Evolutionary conservation across 2,329 filamentous ascomycete species (phyloP).

Genomic region (Exophiala aquamarina): DNA sequence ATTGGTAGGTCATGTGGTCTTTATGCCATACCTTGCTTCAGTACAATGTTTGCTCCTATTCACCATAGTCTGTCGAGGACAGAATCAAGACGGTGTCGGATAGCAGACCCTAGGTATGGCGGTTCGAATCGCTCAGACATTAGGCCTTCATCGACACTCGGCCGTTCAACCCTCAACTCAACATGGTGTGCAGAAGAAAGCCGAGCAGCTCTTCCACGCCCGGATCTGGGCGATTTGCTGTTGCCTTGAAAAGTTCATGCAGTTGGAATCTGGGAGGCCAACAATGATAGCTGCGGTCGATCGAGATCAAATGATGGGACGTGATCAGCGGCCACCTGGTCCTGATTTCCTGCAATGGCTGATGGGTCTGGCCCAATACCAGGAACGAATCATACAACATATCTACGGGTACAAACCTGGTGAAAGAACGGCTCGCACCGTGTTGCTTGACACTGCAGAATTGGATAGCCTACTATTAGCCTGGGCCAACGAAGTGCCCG

Average conservation of each 20-base stretch:
- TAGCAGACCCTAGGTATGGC: neutral
- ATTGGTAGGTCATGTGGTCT: neutral
- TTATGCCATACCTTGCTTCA: neutral
- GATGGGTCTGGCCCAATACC: neutral
- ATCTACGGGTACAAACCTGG: conserved; percentile 2
- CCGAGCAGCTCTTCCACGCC: neutral
- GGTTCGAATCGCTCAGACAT: neutral
- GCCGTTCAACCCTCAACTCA: neutral
- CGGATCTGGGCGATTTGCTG: neutral
- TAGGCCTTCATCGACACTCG: neutral
- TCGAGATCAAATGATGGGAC: conserved; percentile 2
- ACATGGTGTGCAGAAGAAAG: neutral
- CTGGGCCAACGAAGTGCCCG: neutral
- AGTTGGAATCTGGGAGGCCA: neutral
- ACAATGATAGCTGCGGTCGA: neutral
- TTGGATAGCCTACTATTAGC: neutral
- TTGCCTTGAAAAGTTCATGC: neutral
- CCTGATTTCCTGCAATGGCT: neutral
- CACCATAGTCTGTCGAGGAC: neutral
- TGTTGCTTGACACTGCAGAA: neutral
- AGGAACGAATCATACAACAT: neutral
- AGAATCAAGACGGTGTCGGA: neutral
- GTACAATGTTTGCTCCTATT: neutral
- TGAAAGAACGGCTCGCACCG: neutral
- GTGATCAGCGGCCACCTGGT: neutral